phyloP scores from a whole-genome alignment of 352 stramenopile genomes.

The Phytophthora citricola region DNA sequence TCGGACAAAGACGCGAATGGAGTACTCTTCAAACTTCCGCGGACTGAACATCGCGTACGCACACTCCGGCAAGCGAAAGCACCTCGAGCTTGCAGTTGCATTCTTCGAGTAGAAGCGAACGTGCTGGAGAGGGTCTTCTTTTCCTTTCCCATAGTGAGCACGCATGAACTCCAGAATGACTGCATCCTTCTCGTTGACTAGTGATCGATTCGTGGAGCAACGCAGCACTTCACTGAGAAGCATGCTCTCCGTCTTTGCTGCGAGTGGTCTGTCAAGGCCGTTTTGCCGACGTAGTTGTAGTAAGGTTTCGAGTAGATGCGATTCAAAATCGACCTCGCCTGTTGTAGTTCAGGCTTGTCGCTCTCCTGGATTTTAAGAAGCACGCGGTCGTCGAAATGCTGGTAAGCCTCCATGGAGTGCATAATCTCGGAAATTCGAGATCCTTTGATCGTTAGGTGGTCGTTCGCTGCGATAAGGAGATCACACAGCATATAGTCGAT shows the following conservation, averaged over 20 bases:
- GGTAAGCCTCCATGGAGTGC: conserved; percentile 71
- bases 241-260: conserved; percentile 49
- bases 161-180: conserved; percentile 86
- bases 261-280: conserved; percentile 55
- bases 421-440: conserved; percentile 75
- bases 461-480: conserved; percentile 71
- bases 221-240: conserved; percentile 68
- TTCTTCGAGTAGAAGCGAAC: conserved; percentile 87
- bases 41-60: conserved; percentile 78
- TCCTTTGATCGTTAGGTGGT: conserved; percentile 66
- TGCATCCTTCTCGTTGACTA: conserved; percentile 50
- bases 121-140: conserved; percentile 69
- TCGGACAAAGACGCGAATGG: conserved; percentile 80
- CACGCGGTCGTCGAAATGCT: conserved; percentile 85
- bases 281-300: conserved; percentile 84
- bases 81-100: conserved; percentile 46
- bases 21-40: conserved; percentile 67
- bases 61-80: conserved; percentile 59
- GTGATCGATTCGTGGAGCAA: conserved; percentile 38
- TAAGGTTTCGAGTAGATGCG: conserved; percentile 74
- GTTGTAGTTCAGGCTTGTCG: conserved; percentile 49
- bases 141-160: conserved; percentile 86
- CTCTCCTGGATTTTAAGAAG: conserved; percentile 80
- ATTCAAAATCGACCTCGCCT: conserved; percentile 61
- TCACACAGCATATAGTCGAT: conserved; percentile 93